These are phyloP conservation scores for Chaetomidium leptoderma DNA, from an alignment of 495 filamentous ascomycete genomes.

Conservation along the genomic window DNA sequence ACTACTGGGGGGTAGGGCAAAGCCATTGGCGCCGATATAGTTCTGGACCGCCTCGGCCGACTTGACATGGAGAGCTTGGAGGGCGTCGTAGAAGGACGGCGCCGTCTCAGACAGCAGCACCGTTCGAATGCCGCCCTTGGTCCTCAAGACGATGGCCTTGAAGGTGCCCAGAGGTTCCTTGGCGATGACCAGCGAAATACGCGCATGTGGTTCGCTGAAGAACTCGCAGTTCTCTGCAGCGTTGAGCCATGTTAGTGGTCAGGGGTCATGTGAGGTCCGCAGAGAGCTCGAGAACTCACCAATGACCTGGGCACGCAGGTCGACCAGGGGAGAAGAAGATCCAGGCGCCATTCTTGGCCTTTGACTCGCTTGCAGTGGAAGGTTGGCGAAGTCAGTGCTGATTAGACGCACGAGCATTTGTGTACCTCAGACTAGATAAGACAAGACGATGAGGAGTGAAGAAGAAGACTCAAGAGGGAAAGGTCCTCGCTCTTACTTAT, in stretches of 20 bases:
- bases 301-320: slow-evolving; percentile 23
- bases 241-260: slow-evolving; percentile 5
- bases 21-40: slow-evolving; percentile 37
- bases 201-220: slow-evolving; percentile 27
- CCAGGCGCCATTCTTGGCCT: slow-evolving; percentile 20
- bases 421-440: neutral
- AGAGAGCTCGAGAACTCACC: slow-evolving; percentile 22
- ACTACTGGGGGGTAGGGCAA: slow-evolving; percentile 21
- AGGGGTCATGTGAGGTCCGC: neutral
- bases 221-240: slow-evolving; percentile 41
- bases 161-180: slow-evolving; percentile 33
- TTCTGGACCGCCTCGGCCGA: slow-evolving; percentile 38
- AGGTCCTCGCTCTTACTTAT: slow-evolving; percentile 11
- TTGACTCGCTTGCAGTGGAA: neutral
- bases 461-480: neutral
- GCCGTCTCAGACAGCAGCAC: slow-evolving; percentile 31
- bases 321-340: slow-evolving; percentile 5
- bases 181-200: slow-evolving; percentile 31
- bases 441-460: neutral
- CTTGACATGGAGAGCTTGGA: slow-evolving; percentile 33
- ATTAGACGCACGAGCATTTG: slow-evolving; percentile 22
- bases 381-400: neutral
- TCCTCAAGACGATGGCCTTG: slow-evolving; percentile 33
- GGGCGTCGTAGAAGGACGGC: slow-evolving; percentile 18
- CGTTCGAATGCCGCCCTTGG: slow-evolving; percentile 28